phyloP scores from a whole-genome alignment of 2,329 filamentous ascomycete species.

The Cladorrhinum sp. region DNA sequence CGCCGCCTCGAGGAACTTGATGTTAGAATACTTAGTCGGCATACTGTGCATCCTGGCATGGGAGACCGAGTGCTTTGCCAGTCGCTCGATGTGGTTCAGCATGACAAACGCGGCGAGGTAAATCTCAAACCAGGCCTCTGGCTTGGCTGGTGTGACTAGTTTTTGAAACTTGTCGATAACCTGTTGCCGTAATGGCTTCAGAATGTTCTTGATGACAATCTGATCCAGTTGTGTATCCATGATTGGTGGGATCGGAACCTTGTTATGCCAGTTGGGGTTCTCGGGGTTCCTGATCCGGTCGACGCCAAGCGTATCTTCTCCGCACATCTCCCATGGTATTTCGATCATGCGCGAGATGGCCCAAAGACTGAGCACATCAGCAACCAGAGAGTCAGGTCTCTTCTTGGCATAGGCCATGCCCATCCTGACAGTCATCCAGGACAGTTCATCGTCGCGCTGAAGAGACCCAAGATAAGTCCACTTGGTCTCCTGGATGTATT shows the following conservation, averaged over 20 bases:
- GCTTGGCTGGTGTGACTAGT: conserved; percentile 18
- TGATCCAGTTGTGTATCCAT: conserved; percentile 29
- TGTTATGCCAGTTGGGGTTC: conserved; percentile 17
- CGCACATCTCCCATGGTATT: conserved; percentile 27
- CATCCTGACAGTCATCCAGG: conserved; percentile 18
- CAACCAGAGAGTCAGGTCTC: conserved; percentile 19
- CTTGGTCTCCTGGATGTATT: conserved; percentile 23
- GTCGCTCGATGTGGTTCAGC: conserved; percentile 25
- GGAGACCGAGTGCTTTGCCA: conserved; percentile 23
- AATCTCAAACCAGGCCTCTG: conserved; percentile 25
- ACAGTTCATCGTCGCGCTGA: conserved; percentile 15
- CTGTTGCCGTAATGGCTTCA: conserved; percentile 18
- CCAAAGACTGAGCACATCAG: conserved; percentile 23
- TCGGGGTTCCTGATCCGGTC: conserved; percentile 10
- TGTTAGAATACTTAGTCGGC: conserved; percentile 26
- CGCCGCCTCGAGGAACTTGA: conserved; percentile 22
- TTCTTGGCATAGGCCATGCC: conserved; percentile 17
- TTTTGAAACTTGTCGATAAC: conserved; percentile 21
- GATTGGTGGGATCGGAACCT: conserved; percentile 26
- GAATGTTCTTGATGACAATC: conserved; percentile 21
- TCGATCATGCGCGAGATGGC: conserved; percentile 26
- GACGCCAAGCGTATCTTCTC: conserved; percentile 22
- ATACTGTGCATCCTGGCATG: conserved; percentile 24
- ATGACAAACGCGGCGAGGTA: conserved; percentile 26
- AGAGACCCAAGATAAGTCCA: conserved; percentile 18